Evolutionary conservation across 169 alveolate species (phyloP).

Genomic region (Theileria annulata): DNA sequence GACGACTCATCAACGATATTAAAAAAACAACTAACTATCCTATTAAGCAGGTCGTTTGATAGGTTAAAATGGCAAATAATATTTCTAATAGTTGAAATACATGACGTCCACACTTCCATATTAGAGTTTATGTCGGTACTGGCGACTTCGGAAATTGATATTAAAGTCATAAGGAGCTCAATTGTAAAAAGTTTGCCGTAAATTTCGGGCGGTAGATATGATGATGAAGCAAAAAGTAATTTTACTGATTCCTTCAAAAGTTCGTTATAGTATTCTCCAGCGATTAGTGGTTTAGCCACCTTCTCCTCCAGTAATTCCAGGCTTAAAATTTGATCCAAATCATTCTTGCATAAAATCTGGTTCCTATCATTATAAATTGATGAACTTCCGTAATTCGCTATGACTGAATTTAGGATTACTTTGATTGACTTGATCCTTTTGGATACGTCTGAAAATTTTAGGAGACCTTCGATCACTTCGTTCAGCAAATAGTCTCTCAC

Average conservation of each 20-base stretch:
- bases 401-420: slow-evolving; percentile 35
- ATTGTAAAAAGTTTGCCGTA: slow-evolving; percentile 13
- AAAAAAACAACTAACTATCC: slow-evolving; percentile 6
- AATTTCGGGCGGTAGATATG: slow-evolving; percentile 21
- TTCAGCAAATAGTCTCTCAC: slow-evolving; percentile 42
- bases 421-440: slow-evolving; percentile 24
- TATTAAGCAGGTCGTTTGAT: slow-evolving; percentile 11
- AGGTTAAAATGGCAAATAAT: slow-evolving; percentile 7
- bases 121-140: slow-evolving; percentile 8
- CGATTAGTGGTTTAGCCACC: slow-evolving; percentile 16
- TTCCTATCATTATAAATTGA: not conserved
- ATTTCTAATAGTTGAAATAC: slow-evolving; percentile 36
- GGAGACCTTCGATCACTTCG: slow-evolving; percentile 39
- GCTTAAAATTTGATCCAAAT: slow-evolving; percentile 22
- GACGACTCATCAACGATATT: slow-evolving; percentile 23
- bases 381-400: slow-evolving; percentile 27
- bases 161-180: slow-evolving; percentile 18
- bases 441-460: slow-evolving; percentile 5
- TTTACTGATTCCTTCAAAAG: slow-evolving; percentile 30
- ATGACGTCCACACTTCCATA: slow-evolving; percentile 37
- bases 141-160: slow-evolving; percentile 24
- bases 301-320: slow-evolving; percentile 16
- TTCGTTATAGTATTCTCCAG: slow-evolving; percentile 33
- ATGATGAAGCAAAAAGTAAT: slow-evolving; percentile 21
- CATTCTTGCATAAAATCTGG: slow-evolving; percentile 18